Conservation (phyloP, 2,329 filamentous ascomycete genomes). For the Drechslerella coelobrocha region DNA sequence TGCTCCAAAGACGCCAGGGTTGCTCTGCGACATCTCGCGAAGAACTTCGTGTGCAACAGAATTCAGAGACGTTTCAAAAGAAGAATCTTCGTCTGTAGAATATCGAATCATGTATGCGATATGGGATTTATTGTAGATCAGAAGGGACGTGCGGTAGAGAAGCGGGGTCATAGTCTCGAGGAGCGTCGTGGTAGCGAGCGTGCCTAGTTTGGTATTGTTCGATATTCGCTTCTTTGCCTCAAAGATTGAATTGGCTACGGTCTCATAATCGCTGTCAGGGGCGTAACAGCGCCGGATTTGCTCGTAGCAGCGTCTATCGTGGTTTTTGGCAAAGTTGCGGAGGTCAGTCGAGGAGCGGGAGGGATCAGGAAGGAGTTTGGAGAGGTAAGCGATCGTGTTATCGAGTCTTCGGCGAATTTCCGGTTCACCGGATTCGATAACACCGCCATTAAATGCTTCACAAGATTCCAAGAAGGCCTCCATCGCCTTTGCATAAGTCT, state of each 20-base stretch:
- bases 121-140: constrained; percentile 94
- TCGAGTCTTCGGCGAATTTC: constrained; percentile 73
- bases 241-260: constrained; percentile 85
- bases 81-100: constrained; percentile 76
- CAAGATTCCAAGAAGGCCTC: constrained; percentile 81
- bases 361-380: constrained; percentile 74
- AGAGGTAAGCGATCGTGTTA: constrained; percentile 74
- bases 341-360: constrained; percentile 76
- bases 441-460: constrained; percentile 86
- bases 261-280: constrained; percentile 88
- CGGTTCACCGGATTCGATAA: constrained; percentile 74
- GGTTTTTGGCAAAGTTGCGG: constrained; percentile 86
- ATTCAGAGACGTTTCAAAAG: constrained; percentile 66
- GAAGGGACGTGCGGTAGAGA: constrained; percentile 79
- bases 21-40: constrained; percentile 83
- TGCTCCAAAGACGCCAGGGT: constrained; percentile 88
- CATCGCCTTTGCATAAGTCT: constrained; percentile 74
- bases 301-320: constrained; percentile 88
- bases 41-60: constrained; percentile 84
- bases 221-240: constrained; percentile 85
- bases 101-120: constrained; percentile 87
- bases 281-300: constrained; percentile 85
- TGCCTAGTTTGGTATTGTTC: constrained; percentile 63
- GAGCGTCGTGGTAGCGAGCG: constrained; percentile 57
- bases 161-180: constrained; percentile 82